Evolutionary conservation across 73 alveolate genomes (phyloP), one percentile per base, ranked within the genome.

Genomic region (Paramecium biaurelia): DNA sequence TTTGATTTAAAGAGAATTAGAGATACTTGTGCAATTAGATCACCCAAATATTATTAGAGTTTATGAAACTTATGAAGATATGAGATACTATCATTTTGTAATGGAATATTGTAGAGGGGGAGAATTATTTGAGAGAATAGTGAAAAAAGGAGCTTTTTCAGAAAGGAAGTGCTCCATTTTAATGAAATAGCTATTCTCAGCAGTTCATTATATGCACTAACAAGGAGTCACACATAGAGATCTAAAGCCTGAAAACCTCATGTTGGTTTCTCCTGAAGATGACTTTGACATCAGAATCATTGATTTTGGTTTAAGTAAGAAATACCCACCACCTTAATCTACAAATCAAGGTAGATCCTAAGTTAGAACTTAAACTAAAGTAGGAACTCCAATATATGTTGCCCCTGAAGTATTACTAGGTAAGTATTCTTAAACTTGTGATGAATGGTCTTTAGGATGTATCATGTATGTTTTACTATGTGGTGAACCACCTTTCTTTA

Each of bases 401-500:
- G 93, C 96, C 12, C 96, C 96, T 41, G 93, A 92, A 85, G 96
- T 92, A 24, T 85, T 92, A 20, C 24, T 37, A 59, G 94, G 92
- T 9, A 70, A 42, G n/a, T 92, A 92, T 34, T 70, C 88, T 14
- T 32, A 56, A 86, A 74, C 92, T 26, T 92, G 96, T 87, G 96
- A 92, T 82, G 93, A 79, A 45, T 92, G 96, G 96, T 58, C 92
- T n/a, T 30, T 89, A n/a, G 96, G 96, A 41, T 98, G 97, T 24
- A 94, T 97, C 26, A 94, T 97, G 86, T 97, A 96, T 92, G 95
- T 97, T 79, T 76, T 97, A 67, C 94, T 97, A 47, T 93, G 96
- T 79, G 99, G 99, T 5, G 96, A 97, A 41, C 98, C 99, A 1
- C 99, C 99, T 56, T 97, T 96, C 92, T 96, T 74, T 11, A 24